Base-by-base conservation (phyloP, 805 yeast species). In the Danielozyma ontarioensis region DNA sequence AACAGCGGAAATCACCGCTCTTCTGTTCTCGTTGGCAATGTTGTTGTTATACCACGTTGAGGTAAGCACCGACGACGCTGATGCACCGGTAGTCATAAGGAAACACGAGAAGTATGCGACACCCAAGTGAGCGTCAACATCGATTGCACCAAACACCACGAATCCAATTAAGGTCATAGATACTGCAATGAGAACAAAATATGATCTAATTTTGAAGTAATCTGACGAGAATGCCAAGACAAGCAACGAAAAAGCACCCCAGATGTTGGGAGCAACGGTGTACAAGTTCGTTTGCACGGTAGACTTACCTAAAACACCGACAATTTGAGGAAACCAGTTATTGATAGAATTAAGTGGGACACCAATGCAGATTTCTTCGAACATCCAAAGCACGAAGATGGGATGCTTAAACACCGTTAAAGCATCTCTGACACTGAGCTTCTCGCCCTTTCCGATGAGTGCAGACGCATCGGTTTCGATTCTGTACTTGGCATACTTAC, bases 11-110 rank as follows among this genome's bases (percentile, higher is more conserved):
- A 70, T 51, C 14, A 68, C 70, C 8, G 65, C 73, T 35, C 76
- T 61, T 28, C 72, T 52, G 32, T 61, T 63, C 33, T 59, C 67
- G 34, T 68, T 66, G 4, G 74, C 73, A 2, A 67, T 67, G 36
- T 71, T 71, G 46, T 71, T 70, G 34, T 63, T 68, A 41, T 68
- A 71, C 76, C 76, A 71, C 1, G 75, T 66, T 1, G 74, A 68
- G 1, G 71, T 65, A 27, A 71, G 49, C 4, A 71, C 76, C 3
- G 76, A 70, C 2, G 74, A 64, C 8, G 73, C 70, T 3, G 70
- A 56, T 6, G 68, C 62, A 16, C 76, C 76, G 8, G 74, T 64
- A 4, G 72, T 65, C 74, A 71, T 70, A 35, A 68, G 52, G 48
- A 67, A 67, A 38, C 68, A 61, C 2, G 69, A 55, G 42, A 66